A percentile compares a stretch with the other conserved stretches of the same genome.
Evolutionary conservation across 495 filamentous ascomycete species (phyloP).

Genomic region (Penicillium steckii): DNA sequence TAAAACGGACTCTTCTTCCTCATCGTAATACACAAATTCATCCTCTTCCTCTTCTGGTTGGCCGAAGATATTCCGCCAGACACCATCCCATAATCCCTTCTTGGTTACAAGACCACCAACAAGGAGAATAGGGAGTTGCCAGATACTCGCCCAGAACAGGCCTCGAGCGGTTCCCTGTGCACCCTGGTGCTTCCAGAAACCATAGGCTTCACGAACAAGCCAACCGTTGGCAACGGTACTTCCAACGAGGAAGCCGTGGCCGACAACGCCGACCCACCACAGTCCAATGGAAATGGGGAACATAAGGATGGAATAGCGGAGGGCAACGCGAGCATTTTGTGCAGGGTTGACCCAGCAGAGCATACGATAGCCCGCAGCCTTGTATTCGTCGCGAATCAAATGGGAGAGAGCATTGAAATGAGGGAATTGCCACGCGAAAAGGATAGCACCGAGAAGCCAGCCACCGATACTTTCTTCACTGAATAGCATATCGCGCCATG

Average conservation of each 20-base stretch:
- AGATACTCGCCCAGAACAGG: slow-evolving; percentile 96
- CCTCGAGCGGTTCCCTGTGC: slow-evolving; percentile 77
- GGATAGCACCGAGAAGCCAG: slow-evolving; percentile 79
- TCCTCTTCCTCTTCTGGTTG: slow-evolving; percentile 44
- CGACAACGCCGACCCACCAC: slow-evolving; percentile 80
- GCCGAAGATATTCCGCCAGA: slow-evolving; percentile 69
- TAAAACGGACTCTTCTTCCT: slow-evolving; percentile 27
- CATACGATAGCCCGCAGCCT: slow-evolving; percentile 85
- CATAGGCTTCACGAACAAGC: slow-evolving; percentile 77
- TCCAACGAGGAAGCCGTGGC: slow-evolving; percentile 78
- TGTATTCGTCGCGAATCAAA: slow-evolving; percentile 86
- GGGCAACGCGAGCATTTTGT: slow-evolving; percentile 77
- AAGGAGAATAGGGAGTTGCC: slow-evolving; percentile 90
- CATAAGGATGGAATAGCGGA: slow-evolving; percentile 84
- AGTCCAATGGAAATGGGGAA: slow-evolving; percentile 84
- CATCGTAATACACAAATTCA: slow-evolving; percentile 41
- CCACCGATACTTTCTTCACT: slow-evolving; percentile 71
- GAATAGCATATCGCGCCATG: slow-evolving; percentile 78
- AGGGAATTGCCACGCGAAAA: slow-evolving; percentile 97
- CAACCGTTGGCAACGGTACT: slow-evolving; percentile 83
- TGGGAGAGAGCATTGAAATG: slow-evolving; percentile 95
- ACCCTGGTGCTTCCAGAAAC: slow-evolving; percentile 78
- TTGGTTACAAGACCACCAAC: slow-evolving; percentile 91
- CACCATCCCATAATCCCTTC: slow-evolving; percentile 86
- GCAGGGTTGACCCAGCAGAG: slow-evolving; percentile 84